phyloP scores from a whole-genome alignment of 1,139 yeast species.

The Meyerozyma smithsonii region DNA sequence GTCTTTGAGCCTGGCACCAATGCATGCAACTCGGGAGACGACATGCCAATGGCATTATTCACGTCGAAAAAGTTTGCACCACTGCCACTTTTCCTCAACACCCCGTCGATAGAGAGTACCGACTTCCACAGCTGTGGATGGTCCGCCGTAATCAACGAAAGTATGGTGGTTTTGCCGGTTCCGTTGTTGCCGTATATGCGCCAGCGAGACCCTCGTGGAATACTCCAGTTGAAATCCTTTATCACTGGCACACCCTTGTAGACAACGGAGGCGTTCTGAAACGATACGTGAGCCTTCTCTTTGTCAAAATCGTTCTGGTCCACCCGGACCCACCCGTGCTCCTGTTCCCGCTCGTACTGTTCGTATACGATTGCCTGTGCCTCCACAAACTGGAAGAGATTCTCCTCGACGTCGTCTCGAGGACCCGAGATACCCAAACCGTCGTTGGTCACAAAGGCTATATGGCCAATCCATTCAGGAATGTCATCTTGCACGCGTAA shows the following conservation, averaged over 20 bases:
- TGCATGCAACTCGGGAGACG: conserved; percentile 90
- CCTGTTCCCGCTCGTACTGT: conserved; percentile 2
- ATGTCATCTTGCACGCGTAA: conserved; percentile 67
- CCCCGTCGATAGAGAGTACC: conserved; percentile 59
- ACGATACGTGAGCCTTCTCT: conserved; percentile 45
- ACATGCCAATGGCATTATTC: conserved; percentile 75
- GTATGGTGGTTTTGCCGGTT: conserved; percentile 83
- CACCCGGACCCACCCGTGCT: background rate
- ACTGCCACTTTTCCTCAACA: conserved; percentile 64
- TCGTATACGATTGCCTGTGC: conserved; percentile 4
- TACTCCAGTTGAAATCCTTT: conserved; percentile 58
- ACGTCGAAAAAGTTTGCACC: conserved; percentile 72
- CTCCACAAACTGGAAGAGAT: background rate
- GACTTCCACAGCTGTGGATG: conserved; percentile 96
- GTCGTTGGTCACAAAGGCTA: conserved; percentile 51
- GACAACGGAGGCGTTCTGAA: conserved; percentile 59
- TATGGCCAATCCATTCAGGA: conserved; percentile 76
- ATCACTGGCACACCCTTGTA: conserved; percentile 63
- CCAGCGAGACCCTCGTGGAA: conserved; percentile 76
- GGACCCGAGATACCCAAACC: conserved; percentile 54
- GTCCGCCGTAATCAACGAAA: conserved; percentile 84
- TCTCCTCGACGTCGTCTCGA: conserved; percentile 17
- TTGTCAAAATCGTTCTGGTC: too few species aligned
- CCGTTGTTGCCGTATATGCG: conserved; percentile 89
- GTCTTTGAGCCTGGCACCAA: conserved; percentile 60